Percentiles rank a stretch among this genome's conserved stretches.
Evolutionary conservation across 768 basidiomycete genomes (phyloP).

Genomic region (Ephemerocybe angulata): DNA sequence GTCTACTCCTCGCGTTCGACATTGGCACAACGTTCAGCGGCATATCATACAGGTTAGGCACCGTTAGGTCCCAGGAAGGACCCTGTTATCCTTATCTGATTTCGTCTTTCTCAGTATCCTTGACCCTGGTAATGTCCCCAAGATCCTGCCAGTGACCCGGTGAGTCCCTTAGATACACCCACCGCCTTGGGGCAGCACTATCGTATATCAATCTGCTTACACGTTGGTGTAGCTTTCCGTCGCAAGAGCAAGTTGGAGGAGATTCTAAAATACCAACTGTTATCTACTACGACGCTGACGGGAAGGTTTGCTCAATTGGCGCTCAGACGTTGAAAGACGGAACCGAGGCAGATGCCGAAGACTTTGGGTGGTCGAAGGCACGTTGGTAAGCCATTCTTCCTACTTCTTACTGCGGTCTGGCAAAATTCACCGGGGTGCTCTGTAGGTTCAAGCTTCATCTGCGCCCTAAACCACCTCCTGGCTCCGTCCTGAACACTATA

Average conservation of each 20-base stretch:
- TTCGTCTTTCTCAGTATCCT: conserved; percentile 18
- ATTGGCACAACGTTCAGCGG: conserved; percentile 14
- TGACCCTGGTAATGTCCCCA: conserved; percentile 21
- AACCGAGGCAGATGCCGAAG: conserved; percentile 11
- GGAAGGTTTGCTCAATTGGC: conserved; percentile 7
- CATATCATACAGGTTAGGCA: conserved; percentile 12
- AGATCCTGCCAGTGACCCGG: background rate
- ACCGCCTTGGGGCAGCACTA: too few species aligned
- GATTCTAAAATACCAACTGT: conserved; percentile 16
- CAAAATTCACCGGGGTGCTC: conserved; percentile 10
- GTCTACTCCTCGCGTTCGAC: conserved; percentile 12
- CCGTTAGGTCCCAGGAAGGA: too few species aligned
- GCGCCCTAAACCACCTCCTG: too few species aligned
- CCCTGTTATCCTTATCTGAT: background rate
- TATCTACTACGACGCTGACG: conserved; percentile 11
- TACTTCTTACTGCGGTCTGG: too few species aligned
- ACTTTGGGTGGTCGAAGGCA: conserved; percentile 10
- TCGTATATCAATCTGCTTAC: conserved; percentile 17
- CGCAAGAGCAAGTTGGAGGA: conserved; percentile 9
- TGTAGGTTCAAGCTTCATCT: too few species aligned
- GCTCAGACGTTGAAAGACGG: conserved; percentile 14
- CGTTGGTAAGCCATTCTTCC: conserved; percentile 16
- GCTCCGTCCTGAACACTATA: too few species aligned
- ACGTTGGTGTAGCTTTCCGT: background rate
- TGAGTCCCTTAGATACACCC: too few species aligned